These are phyloP conservation scores for Xylaria sp. DNA, from an alignment of 2,329 filamentous ascomycete genomes.

Conservation along the genomic window DNA sequence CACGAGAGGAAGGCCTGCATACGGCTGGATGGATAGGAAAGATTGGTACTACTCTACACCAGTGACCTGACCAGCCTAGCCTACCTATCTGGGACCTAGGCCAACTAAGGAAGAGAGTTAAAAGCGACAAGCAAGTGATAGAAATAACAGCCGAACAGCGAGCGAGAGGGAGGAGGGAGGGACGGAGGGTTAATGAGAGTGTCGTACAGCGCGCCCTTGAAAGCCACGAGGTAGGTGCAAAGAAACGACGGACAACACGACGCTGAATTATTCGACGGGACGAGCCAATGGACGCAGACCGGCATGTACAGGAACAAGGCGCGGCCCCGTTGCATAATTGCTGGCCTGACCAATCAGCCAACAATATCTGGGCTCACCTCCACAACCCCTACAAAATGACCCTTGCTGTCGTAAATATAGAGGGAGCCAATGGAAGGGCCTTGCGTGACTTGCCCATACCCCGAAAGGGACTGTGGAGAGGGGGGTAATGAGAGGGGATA, in stretches of 20 bases:
- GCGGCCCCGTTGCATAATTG: conserved; percentile 7
- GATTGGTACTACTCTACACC: background rate
- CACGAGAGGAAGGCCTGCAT: conserved; percentile 6
- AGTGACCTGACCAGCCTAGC: background rate
- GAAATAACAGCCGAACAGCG: background rate
- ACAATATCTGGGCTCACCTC: conserved; percentile 2
- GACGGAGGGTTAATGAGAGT: background rate
- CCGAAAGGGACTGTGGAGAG: conserved; percentile 12
- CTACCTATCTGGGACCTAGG: background rate
- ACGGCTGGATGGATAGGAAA: conserved; percentile 1
- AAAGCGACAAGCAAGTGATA: too few relatives aligned
- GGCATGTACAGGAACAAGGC: conserved; percentile 25
- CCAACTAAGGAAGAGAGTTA: background rate
- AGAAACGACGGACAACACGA: conserved; percentile 3
- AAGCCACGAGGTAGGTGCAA: conserved; percentile 29
- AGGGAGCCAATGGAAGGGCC: conserved; percentile 17
- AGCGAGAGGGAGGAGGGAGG: conserved; percentile 5
- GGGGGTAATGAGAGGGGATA: background rate
- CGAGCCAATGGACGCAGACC: conserved; percentile 13
- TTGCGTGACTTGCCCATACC: conserved; percentile 3
- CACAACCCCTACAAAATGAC: conserved; percentile 6
- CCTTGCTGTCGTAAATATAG: conserved; percentile 19
- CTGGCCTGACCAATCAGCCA: background rate
- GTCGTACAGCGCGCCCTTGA: conserved; percentile 6
- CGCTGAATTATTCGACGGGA: background rate